Conservation (phyloP, 495 filamentous ascomycete genomes). For the Tuber melanosporum region DNA sequence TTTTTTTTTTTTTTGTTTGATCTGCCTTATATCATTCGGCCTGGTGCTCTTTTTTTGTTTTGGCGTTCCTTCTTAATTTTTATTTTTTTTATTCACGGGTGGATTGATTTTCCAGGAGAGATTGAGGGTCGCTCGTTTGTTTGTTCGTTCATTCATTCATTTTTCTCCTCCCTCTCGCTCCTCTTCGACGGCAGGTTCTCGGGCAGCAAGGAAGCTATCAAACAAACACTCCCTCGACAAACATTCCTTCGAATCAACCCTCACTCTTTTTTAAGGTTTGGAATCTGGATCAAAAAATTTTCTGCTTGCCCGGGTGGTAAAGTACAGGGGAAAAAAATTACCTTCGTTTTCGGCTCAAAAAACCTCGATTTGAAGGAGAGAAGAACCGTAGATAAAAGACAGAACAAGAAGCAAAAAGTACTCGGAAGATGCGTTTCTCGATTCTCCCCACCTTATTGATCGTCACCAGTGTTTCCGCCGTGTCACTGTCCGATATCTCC, state of each 20-base stretch:
- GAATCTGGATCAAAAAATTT: neutral
- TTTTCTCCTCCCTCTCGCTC: neutral
- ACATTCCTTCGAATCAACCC: neutral
- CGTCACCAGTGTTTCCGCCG: constrained; percentile 11
- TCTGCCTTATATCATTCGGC: neutral
- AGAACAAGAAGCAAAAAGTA: constrained; percentile 3
- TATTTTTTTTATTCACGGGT: neutral
- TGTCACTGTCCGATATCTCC: constrained; percentile 24
- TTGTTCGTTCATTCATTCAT: neutral
- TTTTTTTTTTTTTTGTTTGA: neutral
- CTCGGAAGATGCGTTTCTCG: constrained; percentile 26
- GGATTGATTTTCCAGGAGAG: neutral
- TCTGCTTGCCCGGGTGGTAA: constrained; percentile 32
- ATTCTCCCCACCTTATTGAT: constrained; percentile 19
- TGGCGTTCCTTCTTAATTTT: neutral
- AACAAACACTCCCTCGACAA: neutral
- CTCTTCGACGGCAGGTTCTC: neutral
- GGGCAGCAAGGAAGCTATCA: neutral
- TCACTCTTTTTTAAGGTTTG: neutral
- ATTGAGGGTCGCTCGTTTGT: neutral
- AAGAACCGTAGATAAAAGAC: neutral
- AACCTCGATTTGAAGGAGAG: neutral
- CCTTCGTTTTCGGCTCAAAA: constrained; percentile 8
- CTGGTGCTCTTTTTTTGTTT: constrained; percentile 1
- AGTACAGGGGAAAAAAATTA: neutral